Evolutionary conservation across 192 early-diverging fungal genomes (phyloP).

Genomic region (Coemansia sp.): DNA sequence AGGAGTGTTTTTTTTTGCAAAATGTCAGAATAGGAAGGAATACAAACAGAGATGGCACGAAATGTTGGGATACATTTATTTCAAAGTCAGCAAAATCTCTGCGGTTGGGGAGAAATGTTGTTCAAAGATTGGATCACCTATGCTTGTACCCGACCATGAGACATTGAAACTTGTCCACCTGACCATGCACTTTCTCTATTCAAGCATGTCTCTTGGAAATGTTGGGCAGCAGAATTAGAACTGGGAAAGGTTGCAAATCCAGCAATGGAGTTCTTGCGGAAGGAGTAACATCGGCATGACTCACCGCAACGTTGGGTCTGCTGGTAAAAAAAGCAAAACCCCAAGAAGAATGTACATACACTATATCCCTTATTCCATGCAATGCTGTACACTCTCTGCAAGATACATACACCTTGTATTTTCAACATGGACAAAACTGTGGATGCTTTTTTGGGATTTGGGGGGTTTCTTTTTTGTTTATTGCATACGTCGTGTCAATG

Average conservation of each 20-base stretch:
- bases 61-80: no score
- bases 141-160: background rate
- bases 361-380: background rate
- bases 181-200: background rate
- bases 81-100: background rate
- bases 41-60: no score
- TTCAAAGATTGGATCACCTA: background rate
- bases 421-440: background rate
- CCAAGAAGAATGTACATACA: background rate
- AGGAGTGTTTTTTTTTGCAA: no score
- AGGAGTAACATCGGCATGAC: no score
- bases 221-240: no score
- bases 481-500: background rate
- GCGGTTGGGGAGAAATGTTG: background rate
- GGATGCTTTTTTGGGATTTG: conserved; percentile 5
- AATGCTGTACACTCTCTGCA: conserved; percentile 8
- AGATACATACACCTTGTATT: background rate
- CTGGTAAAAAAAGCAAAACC: background rate
- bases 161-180: background rate
- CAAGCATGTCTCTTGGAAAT: no score
- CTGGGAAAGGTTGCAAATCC: no score
- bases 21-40: no score
- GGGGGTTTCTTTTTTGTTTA: background rate
- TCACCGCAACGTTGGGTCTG: no score
- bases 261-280: no score